phyloP scores from a whole-genome alignment of 2,329 filamentous ascomycete species.

The Apiospora malaysiana region DNA sequence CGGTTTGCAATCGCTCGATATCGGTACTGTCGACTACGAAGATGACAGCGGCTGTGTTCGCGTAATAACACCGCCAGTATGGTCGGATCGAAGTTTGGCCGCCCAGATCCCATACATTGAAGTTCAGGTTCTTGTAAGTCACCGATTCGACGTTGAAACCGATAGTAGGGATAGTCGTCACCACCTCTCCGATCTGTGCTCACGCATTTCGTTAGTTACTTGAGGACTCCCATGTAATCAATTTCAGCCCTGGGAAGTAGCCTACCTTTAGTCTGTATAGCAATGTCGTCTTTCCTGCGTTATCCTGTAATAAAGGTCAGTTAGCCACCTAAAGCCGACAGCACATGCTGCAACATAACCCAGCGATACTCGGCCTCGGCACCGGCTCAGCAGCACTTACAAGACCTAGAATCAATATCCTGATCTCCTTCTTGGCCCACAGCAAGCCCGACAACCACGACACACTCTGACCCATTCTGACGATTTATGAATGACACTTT shows the following conservation, averaged over 20 bases:
- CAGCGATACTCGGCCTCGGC: constrained; percentile 22
- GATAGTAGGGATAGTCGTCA: constrained; percentile 98
- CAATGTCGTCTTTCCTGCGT: constrained; percentile 96
- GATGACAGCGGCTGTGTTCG: constrained; percentile 96
- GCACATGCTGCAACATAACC: not conserved
- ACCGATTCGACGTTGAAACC: constrained; percentile 99
- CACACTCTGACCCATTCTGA: constrained; percentile 66
- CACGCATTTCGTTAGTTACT: constrained; percentile 24
- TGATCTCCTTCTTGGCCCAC: constrained; percentile 96
- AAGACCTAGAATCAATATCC: constrained; percentile 92
- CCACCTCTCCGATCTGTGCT: constrained; percentile 90
- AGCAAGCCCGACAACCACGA: constrained; percentile 76
- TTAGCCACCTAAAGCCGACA: constrained; percentile 23
- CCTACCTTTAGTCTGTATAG: constrained; percentile 91
- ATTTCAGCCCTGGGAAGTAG: constrained; percentile 22
- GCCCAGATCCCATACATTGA: constrained; percentile 98
- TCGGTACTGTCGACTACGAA: constrained; percentile 99
- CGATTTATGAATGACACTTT: constrained; percentile 28
- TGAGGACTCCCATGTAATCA: not conserved
- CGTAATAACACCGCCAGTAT: constrained; percentile 99
- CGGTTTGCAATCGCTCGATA: constrained; percentile 91
- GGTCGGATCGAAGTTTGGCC: constrained; percentile 98
- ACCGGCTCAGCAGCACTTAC: constrained; percentile 60
- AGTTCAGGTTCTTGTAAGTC: constrained; percentile 97
- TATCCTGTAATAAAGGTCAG: constrained; percentile 68